Base-by-base conservation (phyloP, 176 grass and related monocot species). In the Phoenix roebelenii region DNA sequence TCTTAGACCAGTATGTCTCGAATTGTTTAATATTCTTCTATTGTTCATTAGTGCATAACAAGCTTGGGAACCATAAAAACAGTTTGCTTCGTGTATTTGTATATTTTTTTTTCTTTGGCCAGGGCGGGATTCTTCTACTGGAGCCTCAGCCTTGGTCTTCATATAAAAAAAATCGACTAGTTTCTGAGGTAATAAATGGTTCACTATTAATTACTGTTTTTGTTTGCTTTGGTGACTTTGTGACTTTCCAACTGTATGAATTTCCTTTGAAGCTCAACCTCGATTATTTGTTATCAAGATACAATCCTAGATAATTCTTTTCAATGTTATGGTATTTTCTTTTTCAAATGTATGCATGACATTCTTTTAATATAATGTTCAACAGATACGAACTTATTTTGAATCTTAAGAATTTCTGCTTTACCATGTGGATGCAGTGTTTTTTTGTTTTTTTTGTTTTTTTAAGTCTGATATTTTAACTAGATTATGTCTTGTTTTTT, bases 71-170 rank as follows among this genome's bases (percentile, higher is more conserved):
- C 53, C 29, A 44, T 16, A 23, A 30, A 57, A 57, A 49, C 32
- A 14, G 23, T 16, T 54, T 55, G 16, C 1, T 63, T 17, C 16
- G 20, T 70, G 51, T 9, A 44, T 68, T 18, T 52, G 20, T 35
- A 44, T 17, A 51, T 50, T 63, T 12, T 17, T 19, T 58, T 72
- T 44, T 80, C 19, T 81, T 66, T 52, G 81, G 58, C 4, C 50
- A 98, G 93, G 93, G 88, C 66, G 93, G 93, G 17, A 52, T 92
- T 56, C 82, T 98, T 63, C 62, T 98, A 39, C 75, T 98, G 77
- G 93, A 98, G 68, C 79, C 93, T 76, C 88, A 98, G 60, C 93
- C 93, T 58, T 92, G 88, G 87, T 89, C 54, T 58, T 98, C 93
- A 15, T 98, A 98, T 73, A 92, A 67, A 79, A 82, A n/a, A 61